These are phyloP conservation scores for Polygonum aviculare DNA, from an alignment of 148 eudicot genomes.

Conservation along the genomic window DNA sequence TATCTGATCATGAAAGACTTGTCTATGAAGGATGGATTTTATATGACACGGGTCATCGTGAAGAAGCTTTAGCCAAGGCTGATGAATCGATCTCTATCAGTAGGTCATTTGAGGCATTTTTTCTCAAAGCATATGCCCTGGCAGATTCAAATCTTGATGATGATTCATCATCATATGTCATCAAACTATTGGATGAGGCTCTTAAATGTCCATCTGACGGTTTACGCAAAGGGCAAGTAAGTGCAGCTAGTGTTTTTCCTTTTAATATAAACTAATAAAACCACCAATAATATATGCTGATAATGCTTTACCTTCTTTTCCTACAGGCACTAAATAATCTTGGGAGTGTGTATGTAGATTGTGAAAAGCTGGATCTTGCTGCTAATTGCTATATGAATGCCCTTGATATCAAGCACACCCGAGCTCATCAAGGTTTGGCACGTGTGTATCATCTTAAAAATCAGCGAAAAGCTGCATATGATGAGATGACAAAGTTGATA, in stretches of 20 bases:
- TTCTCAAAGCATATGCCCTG: conserved; percentile 78
- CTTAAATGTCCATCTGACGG: conserved; percentile 90
- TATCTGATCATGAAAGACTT: conserved; percentile 71
- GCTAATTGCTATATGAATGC: conserved; percentile 88
- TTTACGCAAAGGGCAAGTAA: conserved; percentile 88
- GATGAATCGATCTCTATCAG: conserved; percentile 69
- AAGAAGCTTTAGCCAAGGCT: conserved; percentile 80
- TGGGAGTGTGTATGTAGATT: conserved; percentile 81
- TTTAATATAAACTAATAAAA: not conserved
- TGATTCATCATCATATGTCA: conserved; percentile 58
- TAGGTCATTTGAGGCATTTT: conserved; percentile 89
- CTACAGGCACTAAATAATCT: conserved; percentile 78
- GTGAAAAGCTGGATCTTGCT: conserved; percentile 80
- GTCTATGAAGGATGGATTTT: conserved; percentile 90
- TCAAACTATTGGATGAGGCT: conserved; percentile 78
- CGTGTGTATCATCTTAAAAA: conserved; percentile 65
- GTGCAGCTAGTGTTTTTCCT: conserved; percentile 12
- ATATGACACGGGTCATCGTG: conserved; percentile 87
- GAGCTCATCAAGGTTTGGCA: conserved; percentile 94
- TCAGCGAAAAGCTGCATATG: conserved; percentile 86
- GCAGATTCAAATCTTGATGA: conserved; percentile 79
- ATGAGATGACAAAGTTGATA: conserved; percentile 84
- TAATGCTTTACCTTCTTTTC: conserved; percentile 12
- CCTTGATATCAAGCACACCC: conserved; percentile 75
- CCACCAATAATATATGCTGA: not conserved